phyloP scores from a whole-genome alignment of 176 grass and related monocot genomes.

The Carex myosuroides region DNA sequence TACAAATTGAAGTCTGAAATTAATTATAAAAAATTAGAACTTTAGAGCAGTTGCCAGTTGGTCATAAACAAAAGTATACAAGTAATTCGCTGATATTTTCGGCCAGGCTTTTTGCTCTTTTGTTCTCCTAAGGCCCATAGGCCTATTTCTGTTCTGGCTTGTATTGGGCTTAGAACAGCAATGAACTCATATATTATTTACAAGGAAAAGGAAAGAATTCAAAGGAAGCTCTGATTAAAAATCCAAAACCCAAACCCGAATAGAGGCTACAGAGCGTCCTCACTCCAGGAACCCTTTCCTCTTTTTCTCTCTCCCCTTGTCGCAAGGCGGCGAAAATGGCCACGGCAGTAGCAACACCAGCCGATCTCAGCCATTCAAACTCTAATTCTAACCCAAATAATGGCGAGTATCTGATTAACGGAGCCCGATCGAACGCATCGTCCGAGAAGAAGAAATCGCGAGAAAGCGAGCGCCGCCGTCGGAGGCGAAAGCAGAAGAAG shows the following conservation, averaged over 20 bases:
- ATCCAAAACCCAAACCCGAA: constrained; percentile 7
- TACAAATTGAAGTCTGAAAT: too few relatives aligned
- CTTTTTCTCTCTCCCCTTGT: not conserved
- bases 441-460: constrained; percentile 32
- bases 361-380: constrained; percentile 14
- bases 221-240: not conserved
- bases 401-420: not conserved
- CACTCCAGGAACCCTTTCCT: not conserved
- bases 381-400: constrained; percentile 6
- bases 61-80: too few relatives aligned
- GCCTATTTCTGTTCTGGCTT: not conserved
- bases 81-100: too few relatives aligned
- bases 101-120: too few relatives aligned
- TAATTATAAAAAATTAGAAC: too few relatives aligned
- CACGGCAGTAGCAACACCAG: constrained; percentile 31
- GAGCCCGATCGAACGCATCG: not conserved
- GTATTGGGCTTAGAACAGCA: not conserved
- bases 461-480: constrained; percentile 41
- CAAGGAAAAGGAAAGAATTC: not conserved
- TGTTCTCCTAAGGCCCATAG: not conserved
- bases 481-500: constrained; percentile 34
- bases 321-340: constrained; percentile 32
- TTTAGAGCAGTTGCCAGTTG: too few relatives aligned
- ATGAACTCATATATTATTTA: not conserved
- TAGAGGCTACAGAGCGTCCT: not conserved